These are phyloP conservation scores for Aspergillus vadensis DNA, from an alignment of 2,329 filamentous ascomycete species.

Conservation along the genomic window DNA sequence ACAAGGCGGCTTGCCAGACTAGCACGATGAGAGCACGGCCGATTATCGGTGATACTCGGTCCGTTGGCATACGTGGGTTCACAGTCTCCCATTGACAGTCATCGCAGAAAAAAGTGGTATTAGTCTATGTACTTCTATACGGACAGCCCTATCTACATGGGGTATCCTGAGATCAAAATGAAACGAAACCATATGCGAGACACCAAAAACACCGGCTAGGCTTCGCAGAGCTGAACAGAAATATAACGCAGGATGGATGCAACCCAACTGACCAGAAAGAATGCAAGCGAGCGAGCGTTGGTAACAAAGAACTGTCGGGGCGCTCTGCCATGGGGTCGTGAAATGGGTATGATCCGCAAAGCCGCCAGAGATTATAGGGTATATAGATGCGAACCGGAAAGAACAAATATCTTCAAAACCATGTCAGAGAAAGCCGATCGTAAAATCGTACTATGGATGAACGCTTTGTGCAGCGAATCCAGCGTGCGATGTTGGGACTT, in stretches of 20 bases:
- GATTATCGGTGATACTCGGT: not conserved
- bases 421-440: not conserved
- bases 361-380: conserved; percentile 5
- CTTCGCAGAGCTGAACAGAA: conserved; percentile 3
- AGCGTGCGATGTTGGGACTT: not conserved
- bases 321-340: not conserved
- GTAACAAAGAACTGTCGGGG: not conserved
- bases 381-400: conserved; percentile 2
- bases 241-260: conserved; percentile 11
- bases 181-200: conserved; percentile 10
- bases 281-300: not conserved
- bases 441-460: not conserved
- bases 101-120: conserved; percentile 10
- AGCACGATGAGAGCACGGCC: too few relatives aligned
- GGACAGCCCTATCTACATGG: conserved; percentile 15
- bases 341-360: conserved; percentile 10
- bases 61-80: not conserved
- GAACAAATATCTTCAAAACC: not conserved
- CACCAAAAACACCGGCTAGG: conserved; percentile 13
- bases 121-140: conserved; percentile 24
- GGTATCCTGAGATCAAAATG: conserved; percentile 14
- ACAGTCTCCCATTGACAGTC: not conserved
- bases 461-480: not conserved
- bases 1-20: not conserved
- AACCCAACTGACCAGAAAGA: conserved; percentile 3